Evolutionary conservation across 2,329 filamentous ascomycete genomes (phyloP), one percentile per base, ranked within the genome.

Genomic region (Phyllosticta paracitricarpa): DNA sequence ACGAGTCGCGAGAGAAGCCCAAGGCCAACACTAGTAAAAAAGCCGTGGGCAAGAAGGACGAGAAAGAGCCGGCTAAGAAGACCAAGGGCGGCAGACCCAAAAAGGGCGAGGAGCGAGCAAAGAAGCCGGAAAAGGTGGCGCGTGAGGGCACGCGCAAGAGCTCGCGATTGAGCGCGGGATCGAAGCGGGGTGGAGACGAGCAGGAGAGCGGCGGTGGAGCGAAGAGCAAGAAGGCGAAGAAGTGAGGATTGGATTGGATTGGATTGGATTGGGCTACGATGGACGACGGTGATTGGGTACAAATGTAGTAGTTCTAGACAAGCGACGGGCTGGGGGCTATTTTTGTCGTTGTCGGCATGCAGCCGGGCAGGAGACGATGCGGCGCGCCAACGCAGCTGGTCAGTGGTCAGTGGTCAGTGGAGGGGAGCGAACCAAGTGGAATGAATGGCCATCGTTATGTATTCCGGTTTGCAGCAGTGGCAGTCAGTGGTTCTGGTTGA

Each of bases 1-100:
- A 40, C 6, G 56, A 62, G 54, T 57, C 59, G 2, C 62, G 57
- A 22, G 64, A 66, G 30, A 68, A 66, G 81, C 81, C 69, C 17
- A 56, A 57, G 25, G 54, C 54, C 12, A 57, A 57, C 19, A 61
- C 33, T 9, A 48, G 17, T 5, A 61, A 57, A 22, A 51, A 61
- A 22, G 48, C 54, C 14, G n/a, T 51, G 1, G 62, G 22, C 26
- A 63, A 63, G 25, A 62, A 62, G 56, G 28, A 57, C 30, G 52
- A 52, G 19, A 35, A 54, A 40, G 53, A 22, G 19, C 19, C 8
- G 12, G 19, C n/a, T n/a, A 33, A 61, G 40, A 54, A 22, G 25
- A 26, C 28, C 33, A 57, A 63, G 53, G 54, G 51, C 14, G 59
- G 19, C n/a, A 54, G 24, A 10, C 30, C 19, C 28, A 63, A 51